Evolutionary conservation across 2,329 filamentous ascomycete genomes (phyloP), one percentile per base, ranked within the genome.

Genomic region (Neospermospora avenae): DNA sequence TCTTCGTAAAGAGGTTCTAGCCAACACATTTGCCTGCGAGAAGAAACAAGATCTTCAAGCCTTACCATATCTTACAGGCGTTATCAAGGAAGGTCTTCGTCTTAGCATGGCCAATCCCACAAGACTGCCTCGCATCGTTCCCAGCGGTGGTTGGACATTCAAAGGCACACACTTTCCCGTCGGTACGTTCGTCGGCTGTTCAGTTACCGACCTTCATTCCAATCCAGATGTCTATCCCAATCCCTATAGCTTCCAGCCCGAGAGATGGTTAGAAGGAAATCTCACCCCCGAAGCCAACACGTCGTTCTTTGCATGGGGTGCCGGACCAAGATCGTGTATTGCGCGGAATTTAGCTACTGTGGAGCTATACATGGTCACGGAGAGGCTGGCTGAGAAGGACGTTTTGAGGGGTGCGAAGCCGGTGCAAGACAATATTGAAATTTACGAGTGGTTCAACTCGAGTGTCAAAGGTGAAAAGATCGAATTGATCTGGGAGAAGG

Each of bases 381-480:
- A 77, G 61, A 75, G 71, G 28, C 54, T 83, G 13, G 78, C 75
- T 0, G 69, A 74, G 55, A 75, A 70, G 11, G 75, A 76, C 62
- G 74, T 80, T 1, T 69, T 84, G 18, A 69, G 72, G 3, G 79
- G 79, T 2, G 79, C 78, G 2, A 76, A 60, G 48, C 67, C 71
- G 2, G 70, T 77, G 1, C 67, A 75, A 20, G 71, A 76, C 1
- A 70, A 74, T 57, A 75, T 84, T 11, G 75, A 80, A 68, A 79
- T 82, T n/a, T 70, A 75, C 28, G 78, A 84, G 66, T 84, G 81
- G 81, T 84, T 84, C 63, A 84, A 83, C 65, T 77, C 77, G 1
- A 78, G 77, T 63, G 76, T 84, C 1, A 76, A 78, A 41, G 79
- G 77, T 0, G 78, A 78, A 62, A 77, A 72, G 66, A 78, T 84